phyloP scores from a whole-genome alignment of 2,329 filamentous ascomycete species.

The Diaporthe citrichinensis region DNA sequence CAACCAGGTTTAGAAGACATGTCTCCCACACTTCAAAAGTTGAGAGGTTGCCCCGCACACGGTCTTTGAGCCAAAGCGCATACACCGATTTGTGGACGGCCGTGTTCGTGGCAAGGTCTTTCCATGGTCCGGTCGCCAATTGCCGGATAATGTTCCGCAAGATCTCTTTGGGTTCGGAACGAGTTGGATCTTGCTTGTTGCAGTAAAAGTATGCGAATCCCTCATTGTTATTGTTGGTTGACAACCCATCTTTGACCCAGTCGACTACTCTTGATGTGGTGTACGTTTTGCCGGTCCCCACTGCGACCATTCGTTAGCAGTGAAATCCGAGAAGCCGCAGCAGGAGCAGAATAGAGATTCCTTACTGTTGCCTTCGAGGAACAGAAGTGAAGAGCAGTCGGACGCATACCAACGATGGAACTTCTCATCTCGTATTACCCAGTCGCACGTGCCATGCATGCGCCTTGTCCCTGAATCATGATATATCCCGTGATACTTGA shows the following conservation, averaged over 20 bases:
- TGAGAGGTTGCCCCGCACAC: background rate
- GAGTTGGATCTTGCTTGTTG: background rate
- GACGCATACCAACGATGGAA: background rate
- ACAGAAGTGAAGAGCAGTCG: background rate
- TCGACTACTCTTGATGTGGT: background rate
- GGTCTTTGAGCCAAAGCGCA: background rate
- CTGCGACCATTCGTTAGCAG: background rate
- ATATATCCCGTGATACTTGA: background rate
- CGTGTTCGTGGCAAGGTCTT: rapidly evolving
- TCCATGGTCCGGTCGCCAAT: background rate
- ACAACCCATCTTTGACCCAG: background rate
- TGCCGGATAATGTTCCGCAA: background rate
- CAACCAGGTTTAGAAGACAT: background rate
- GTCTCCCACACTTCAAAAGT: background rate
- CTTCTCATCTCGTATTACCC: background rate
- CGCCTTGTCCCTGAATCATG: background rate
- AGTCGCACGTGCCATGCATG: background rate
- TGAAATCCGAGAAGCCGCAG: no score
- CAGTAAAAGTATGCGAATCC: background rate
- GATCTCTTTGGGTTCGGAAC: background rate
- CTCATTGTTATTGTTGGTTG: background rate
- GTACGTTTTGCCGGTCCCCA: background rate
- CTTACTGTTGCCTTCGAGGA: no score
- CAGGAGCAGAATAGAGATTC: no score
- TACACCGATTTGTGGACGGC: background rate